phyloP scores from a whole-genome alignment of 345 rosid species.

The Punica granatum region DNA sequence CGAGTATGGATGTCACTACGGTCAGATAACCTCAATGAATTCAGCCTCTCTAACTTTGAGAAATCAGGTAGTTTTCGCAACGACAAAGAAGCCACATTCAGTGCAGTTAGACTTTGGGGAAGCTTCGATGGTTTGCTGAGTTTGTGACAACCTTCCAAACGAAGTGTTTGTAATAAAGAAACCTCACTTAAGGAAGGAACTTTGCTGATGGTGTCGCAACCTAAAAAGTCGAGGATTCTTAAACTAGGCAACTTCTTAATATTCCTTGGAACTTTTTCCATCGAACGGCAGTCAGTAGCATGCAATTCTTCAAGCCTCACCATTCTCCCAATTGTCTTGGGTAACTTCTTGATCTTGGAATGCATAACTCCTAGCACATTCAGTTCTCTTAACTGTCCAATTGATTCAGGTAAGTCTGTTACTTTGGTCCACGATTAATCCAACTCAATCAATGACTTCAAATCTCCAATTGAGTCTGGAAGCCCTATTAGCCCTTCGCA shows the following conservation, averaged over 20 bases:
- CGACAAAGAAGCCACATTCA: background rate
- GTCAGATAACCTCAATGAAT: background rate
- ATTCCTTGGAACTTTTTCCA: background rate
- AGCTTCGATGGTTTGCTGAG: background rate
- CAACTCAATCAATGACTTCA: background rate
- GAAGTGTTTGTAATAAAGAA: slow-evolving; percentile 4
- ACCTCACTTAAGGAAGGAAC: background rate
- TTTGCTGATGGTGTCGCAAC: background rate
- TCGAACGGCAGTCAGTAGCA: background rate
- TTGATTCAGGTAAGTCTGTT: background rate
- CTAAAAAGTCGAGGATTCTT: background rate
- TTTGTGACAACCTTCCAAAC: background rate
- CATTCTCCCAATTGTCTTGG: background rate
- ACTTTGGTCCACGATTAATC: background rate
- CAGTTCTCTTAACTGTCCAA: background rate
- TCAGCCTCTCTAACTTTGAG: background rate
- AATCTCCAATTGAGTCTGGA: background rate
- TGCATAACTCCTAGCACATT: background rate
- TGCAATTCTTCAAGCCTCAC: background rate
- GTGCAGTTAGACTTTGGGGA: background rate
- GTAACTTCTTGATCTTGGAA: background rate
- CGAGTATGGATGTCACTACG: background rate
- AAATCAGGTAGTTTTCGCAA: background rate
- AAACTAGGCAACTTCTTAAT: background rate
- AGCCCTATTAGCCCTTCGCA: background rate